Evolutionary conservation across 768 basidiomycete genomes (phyloP), one percentile per base, ranked within the genome.

Genomic region (Psilocybe cubensis): DNA sequence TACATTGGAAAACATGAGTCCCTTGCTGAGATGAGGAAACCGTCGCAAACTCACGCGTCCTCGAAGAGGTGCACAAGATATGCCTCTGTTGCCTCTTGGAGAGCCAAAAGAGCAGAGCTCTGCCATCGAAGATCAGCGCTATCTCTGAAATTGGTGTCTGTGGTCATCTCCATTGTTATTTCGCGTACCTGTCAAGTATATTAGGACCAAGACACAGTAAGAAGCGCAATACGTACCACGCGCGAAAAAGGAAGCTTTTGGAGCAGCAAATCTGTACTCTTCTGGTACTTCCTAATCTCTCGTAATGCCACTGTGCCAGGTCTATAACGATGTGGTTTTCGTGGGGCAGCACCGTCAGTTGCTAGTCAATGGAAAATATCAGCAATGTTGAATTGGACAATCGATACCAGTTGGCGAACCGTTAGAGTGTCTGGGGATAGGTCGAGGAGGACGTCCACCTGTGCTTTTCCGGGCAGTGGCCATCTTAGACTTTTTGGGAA

Each of bases 71-170:
- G 96, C 18, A 99, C 93, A 17, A 98, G 79, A 66, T 85, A 97
- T 12, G 95, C 94, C 72, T 97, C 95, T 21, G 95, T 94, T 11
- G 97, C 97, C 73, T 99, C 97, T 67, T 99, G 97, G 59, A 99
- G 72, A 1, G 97, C 97, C 66, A 95, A 69, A 55, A 99, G 80
- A 4, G 97, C 97, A 4, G 94, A 93, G 60, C 87, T 93, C 72
- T 99, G 97, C 97, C 97, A 99, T 45, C 97, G 83, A 52, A 98
- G 73, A 10, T 82, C 78, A 2, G 78, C 77, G 18, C 81, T 85
- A 24, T 76, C 76, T 53, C 85, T 83, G 51, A 83, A 79, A 65
- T 83, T 83, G 76, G 83, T 77, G 70, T 91, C 86, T 8, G 93
- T 94, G 61, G 84, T 86, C 89, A 96, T 90, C 68, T 96, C 92